A percentile compares a stretch with the other conserved stretches of the same genome.
These are phyloP conservation scores for Zanthoxylum bungeanum DNA, from an alignment of 345 rosid species.

Conservation along the genomic window DNA sequence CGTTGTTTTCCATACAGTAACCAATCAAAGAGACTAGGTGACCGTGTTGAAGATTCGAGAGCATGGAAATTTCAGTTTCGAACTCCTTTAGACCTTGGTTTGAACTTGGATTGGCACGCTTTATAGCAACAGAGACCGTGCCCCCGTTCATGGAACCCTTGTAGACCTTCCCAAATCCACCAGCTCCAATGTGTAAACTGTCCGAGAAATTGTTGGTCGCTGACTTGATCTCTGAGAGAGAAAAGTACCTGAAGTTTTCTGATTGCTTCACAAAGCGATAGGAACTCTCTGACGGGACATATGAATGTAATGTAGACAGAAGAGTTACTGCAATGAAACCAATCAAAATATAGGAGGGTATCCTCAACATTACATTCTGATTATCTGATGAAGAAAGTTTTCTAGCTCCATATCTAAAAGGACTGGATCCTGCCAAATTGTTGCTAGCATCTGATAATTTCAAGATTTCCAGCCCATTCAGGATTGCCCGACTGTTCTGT, in stretches of 20 bases:
- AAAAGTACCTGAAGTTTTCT: constrained; percentile 27
- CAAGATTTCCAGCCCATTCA: constrained; percentile 31
- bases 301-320: background rate
- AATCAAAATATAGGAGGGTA: background rate
- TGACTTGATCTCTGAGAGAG: constrained; percentile 27
- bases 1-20: constrained; percentile 26
- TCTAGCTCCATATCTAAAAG: background rate
- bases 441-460: constrained; percentile 14
- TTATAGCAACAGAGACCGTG: constrained; percentile 22
- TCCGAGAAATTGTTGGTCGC: constrained; percentile 28
- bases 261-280: constrained; percentile 19
- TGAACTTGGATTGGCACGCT: constrained; percentile 31
- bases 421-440: constrained; percentile 29
- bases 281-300: constrained; percentile 14
- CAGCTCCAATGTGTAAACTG: constrained; percentile 17
- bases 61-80: constrained; percentile 34
- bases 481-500: constrained; percentile 7
- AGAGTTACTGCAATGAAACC: background rate
- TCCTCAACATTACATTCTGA: background rate
- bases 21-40: constrained; percentile 33
- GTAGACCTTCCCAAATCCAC: constrained; percentile 39
- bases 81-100: constrained; percentile 31
- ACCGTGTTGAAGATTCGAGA: constrained; percentile 33
- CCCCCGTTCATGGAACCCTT: constrained; percentile 22
- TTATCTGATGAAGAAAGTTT: background rate